phyloP scores from a whole-genome alignment of 768 basidiomycete genomes.

The Psilocybe sp. region DNA sequence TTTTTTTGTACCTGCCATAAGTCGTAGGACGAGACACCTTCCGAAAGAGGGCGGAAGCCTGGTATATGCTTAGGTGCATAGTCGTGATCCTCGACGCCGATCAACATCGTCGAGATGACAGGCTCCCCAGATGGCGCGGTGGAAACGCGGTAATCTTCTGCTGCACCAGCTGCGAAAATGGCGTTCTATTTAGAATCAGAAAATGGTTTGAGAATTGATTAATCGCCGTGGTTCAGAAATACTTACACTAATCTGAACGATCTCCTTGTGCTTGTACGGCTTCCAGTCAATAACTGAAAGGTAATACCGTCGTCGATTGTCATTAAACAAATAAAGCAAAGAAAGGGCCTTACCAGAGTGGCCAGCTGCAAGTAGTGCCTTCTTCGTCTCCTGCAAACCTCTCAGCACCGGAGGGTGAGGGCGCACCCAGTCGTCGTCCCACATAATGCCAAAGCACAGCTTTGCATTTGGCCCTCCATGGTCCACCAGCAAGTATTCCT shows the following conservation, averaged over 20 bases:
- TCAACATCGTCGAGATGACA: slow-evolving; percentile 44
- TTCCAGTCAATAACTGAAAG: slow-evolving; percentile 67
- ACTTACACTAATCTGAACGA: slow-evolving; percentile 40
- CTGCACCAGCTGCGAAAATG: slow-evolving; percentile 46
- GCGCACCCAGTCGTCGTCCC: slow-evolving; percentile 57
- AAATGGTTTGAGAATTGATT: neutral
- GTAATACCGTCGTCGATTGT: neutral
- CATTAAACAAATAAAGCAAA: neutral
- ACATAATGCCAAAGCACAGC: slow-evolving; percentile 60
- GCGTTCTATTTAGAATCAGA: slow-evolving; percentile 22
- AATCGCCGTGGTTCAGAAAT: neutral
- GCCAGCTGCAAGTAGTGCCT: slow-evolving; percentile 56
- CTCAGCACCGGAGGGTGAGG: slow-evolving; percentile 67
- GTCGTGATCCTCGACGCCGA: slow-evolving; percentile 20
- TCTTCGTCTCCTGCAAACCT: slow-evolving; percentile 53
- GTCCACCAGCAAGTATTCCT: slow-evolving; percentile 56
- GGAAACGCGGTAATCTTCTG: slow-evolving; percentile 41
- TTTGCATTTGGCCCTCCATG: slow-evolving; percentile 46
- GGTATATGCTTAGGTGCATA: slow-evolving; percentile 1
- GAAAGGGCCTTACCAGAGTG: slow-evolving; percentile 48
- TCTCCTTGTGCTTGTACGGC: slow-evolving; percentile 48
- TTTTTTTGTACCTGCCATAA: slow-evolving; percentile 67
- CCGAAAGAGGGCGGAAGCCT: slow-evolving; percentile 22
- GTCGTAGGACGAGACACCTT: slow-evolving; percentile 48
- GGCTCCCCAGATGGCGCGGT: slow-evolving; percentile 51